Percentiles rank a stretch among this genome's conserved stretches.
Evolutionary conservation across 768 basidiomycete genomes (phyloP).

Genomic region (Psilocybe sp.): DNA sequence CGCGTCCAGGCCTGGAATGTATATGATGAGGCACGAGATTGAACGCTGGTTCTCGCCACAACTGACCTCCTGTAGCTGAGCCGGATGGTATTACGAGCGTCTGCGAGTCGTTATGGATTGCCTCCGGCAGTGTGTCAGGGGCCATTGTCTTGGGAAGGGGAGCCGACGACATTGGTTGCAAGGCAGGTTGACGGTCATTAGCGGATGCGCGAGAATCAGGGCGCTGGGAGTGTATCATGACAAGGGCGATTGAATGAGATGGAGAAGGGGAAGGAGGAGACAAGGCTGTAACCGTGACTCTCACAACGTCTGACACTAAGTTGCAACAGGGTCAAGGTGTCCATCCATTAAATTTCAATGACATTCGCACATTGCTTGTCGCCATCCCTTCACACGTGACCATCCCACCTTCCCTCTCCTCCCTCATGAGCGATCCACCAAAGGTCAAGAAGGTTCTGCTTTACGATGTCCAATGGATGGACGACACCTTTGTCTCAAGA

Average conservation of each 20-base stretch:
- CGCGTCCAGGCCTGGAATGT: conserved; percentile 19
- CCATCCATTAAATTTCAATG: conserved; percentile 6
- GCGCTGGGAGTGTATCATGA: neutral
- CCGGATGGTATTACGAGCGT: conserved; percentile 8
- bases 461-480: conserved; percentile 35
- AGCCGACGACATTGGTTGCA: conserved; percentile 1
- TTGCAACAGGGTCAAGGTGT: conserved; percentile 1
- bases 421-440: neutral
- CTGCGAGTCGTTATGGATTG: neutral
- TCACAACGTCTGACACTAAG: neutral
- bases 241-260: neutral
- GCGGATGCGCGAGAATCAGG: no score
- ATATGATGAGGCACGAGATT: conserved; percentile 1
- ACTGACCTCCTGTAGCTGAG: conserved; percentile 22
- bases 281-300: conserved; percentile 2
- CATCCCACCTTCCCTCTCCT: conserved; percentile 1
- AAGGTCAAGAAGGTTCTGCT: conserved; percentile 12
- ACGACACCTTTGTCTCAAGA: conserved; percentile 43
- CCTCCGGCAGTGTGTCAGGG: neutral
- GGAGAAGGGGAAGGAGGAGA: neutral
- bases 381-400: conserved; percentile 20
- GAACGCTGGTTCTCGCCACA: conserved; percentile 5
- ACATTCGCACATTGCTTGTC: conserved; percentile 8
- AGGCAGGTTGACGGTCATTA: neutral
- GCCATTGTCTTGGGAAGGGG: conserved; percentile 8